Evolutionary conservation across 495 filamentous ascomycete species (phyloP).

Genomic region (Articulospora tetracladia): DNA sequence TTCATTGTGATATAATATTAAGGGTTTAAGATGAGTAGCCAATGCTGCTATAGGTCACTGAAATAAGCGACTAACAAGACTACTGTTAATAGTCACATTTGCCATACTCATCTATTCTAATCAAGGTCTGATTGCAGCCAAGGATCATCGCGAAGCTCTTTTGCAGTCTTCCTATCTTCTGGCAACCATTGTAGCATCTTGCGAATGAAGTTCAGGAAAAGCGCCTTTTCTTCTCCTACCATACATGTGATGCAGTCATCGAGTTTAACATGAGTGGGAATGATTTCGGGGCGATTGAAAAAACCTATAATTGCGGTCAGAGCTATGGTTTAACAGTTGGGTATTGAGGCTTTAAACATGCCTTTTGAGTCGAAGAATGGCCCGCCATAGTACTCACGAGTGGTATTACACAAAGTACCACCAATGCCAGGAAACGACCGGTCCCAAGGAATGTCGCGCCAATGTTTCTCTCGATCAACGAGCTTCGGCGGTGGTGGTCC

Average conservation of each 20-base stretch:
- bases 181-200: constrained; percentile 49
- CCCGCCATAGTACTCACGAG: constrained; percentile 25
- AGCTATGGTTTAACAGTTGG: neutral
- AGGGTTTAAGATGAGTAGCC: too few relatives aligned
- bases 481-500: constrained; percentile 32
- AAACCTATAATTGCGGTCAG: neutral
- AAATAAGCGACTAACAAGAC: too few relatives aligned
- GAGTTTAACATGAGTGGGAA: constrained; percentile 12
- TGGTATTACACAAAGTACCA: constrained; percentile 17
- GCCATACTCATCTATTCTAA: too few relatives aligned
- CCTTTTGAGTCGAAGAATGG: constrained; percentile 28
- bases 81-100: too few relatives aligned
- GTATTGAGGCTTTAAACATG: neutral
- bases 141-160: constrained; percentile 37
- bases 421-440: constrained; percentile 10
- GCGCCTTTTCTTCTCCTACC: constrained; percentile 33
- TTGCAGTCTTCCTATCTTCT: constrained; percentile 40
- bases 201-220: constrained; percentile 40
- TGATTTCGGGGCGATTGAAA: constrained; percentile 11
- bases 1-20: too few relatives aligned
- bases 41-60: too few relatives aligned
- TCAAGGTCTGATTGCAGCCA: constrained; percentile 28
- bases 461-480: constrained; percentile 25
- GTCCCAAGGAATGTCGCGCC: constrained; percentile 14
- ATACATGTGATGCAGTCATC: constrained; percentile 25